phyloP scores from a whole-genome alignment of 2,329 filamentous ascomycete genomes.

The Hymenoscyphus scutula region DNA sequence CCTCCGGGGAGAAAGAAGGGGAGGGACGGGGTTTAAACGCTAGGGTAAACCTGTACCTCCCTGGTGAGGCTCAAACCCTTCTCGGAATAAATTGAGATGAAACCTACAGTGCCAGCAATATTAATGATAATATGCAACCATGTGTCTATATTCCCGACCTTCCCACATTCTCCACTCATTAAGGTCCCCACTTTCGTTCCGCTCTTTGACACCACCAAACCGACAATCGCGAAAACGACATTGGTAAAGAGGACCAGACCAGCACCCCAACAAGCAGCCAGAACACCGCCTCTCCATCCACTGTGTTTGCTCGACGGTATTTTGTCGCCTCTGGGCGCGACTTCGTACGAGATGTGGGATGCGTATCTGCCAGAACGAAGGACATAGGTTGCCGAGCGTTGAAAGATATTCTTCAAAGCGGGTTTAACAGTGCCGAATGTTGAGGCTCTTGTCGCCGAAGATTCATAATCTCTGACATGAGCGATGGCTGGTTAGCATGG shows the following conservation, averaged over 20 bases:
- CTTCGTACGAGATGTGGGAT: constrained; percentile 21
- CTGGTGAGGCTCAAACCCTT: no score
- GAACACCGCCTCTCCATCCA: constrained; percentile 22
- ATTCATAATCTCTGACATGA: not conserved
- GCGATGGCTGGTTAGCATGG: not conserved
- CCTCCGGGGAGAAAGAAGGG: not conserved
- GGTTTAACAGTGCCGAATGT: not conserved
- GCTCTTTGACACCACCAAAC: constrained; percentile 15
- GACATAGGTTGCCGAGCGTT: constrained; percentile 18
- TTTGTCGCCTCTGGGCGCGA: constrained; percentile 1
- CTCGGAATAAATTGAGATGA: not conserved
- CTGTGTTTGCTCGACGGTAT: constrained; percentile 8
- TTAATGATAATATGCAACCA: constrained; percentile 48
- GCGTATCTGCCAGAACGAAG: constrained; percentile 23
- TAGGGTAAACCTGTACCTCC: no score
- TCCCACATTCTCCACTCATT: constrained; percentile 21
- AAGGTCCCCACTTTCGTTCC: constrained; percentile 17
- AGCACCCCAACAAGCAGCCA: constrained; percentile 15
- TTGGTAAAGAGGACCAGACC: constrained; percentile 21
- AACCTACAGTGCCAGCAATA: constrained; percentile 39
- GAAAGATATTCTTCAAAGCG: constrained; percentile 11
- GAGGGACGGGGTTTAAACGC: not conserved
- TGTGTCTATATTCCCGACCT: constrained; percentile 18
- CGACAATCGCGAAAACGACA: constrained; percentile 24
- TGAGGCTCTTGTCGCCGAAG: not conserved